Evolutionary conservation across 768 basidiomycete genomes (phyloP), one percentile per base, ranked within the genome.

Genomic region (Lyophyllum shimeji): DNA sequence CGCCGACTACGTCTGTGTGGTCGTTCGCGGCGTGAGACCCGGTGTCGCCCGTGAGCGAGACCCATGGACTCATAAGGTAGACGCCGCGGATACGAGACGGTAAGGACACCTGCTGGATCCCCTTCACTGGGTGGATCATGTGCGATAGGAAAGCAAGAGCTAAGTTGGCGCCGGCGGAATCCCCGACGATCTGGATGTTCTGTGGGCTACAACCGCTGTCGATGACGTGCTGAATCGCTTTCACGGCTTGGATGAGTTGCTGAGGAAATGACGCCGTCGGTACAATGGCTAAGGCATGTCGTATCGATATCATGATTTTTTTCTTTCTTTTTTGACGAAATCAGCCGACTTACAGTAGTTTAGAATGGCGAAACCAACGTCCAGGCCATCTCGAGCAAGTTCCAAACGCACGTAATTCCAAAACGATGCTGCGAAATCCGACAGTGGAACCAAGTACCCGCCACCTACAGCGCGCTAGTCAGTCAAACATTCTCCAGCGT

Each of bases 11-110:
- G 23, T 71, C 68, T 3, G 55, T 56, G 17, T 54, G 45, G 7
- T 57, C 55, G 33, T 63, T 56, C 7, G 58, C 55, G n/a, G 51
- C 37, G 2, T 45, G 45, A 8, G 62, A 60, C 2, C 56, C 57
- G 15, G 55, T 56, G 33, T 44, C 31, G 50, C 59, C 53, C 15
- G 53, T 60, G 31, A 67, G 56, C 0, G 63, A 60, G 4, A 64
- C 58, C 66, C 69, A 70, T 5, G 70, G 72, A 0, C 72, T 75
- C 64, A 75, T 71, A 39, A 71, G 58, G 33, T 58, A 68, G n/a
- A 61, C 55, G 2, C 69, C 64, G 17, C 63, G 21, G 31, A 73
- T 48, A 2, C 60, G 63, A 8, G 51, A 55, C 2, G 63, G 17
- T 12, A 64, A 56, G 6, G 60, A 49, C 6, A 65, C 46, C 13